These are phyloP conservation scores for Orbilia blumenaviensis DNA, from an alignment of 2,329 filamentous ascomycete genomes.

Conservation along the genomic window DNA sequence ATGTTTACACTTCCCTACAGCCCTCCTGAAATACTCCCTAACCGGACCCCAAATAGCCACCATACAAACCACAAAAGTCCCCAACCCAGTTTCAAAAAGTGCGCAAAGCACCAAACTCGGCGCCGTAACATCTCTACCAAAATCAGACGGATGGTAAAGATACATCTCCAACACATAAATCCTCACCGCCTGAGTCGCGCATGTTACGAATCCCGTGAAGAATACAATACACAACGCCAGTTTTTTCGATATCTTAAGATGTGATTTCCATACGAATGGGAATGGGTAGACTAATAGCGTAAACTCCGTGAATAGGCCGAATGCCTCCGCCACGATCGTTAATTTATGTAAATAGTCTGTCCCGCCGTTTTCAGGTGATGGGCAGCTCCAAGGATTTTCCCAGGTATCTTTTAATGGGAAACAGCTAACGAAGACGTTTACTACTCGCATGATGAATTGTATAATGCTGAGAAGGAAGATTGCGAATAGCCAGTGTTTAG, in stretches of 20 bases:
- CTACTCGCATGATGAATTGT: constrained; percentile 43
- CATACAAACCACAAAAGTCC: constrained; percentile 41
- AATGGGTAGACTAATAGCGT: constrained; percentile 23
- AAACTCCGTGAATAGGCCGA: constrained; percentile 36
- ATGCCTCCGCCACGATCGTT: constrained; percentile 23
- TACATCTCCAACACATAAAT: constrained; percentile 47
- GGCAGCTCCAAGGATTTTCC: constrained; percentile 28
- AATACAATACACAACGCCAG: constrained; percentile 33
- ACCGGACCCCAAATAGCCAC: constrained; percentile 48
- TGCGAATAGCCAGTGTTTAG: constrained; percentile 28
- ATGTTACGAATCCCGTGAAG: constrained; percentile 39
- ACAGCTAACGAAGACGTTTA: constrained; percentile 32
- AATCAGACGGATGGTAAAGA: constrained; percentile 26
- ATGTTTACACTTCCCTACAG: constrained; percentile 1
- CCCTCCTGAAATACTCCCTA: constrained; percentile 14
- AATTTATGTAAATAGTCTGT: constrained; percentile 23
- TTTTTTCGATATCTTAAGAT: constrained; percentile 20
- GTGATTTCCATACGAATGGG: constrained; percentile 35
- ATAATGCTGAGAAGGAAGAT: constrained; percentile 26
- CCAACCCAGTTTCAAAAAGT: constrained; percentile 37
- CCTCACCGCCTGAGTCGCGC: constrained; percentile 44
- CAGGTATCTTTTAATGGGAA: constrained; percentile 40
- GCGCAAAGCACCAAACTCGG: constrained; percentile 50
- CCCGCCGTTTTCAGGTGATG: constrained; percentile 2
- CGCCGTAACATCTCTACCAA: constrained; percentile 37